These are phyloP conservation scores for Irpex sp. DNA, from an alignment of 1,284 basidiomycete genomes.

Conservation along the genomic window DNA sequence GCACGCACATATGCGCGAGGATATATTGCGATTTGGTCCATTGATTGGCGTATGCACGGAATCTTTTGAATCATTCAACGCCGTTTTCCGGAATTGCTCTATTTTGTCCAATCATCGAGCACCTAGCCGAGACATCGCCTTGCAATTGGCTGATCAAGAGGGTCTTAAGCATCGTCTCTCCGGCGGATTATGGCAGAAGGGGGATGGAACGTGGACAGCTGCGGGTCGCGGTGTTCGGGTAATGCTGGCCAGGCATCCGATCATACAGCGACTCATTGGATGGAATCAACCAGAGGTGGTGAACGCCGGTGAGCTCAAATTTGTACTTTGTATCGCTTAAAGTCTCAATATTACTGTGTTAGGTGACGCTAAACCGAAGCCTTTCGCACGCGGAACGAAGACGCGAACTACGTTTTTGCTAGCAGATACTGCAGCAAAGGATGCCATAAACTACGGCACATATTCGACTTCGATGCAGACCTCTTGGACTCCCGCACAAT, in stretches of 20 bases:
- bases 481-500: background rate
- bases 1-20: slow-evolving; percentile 15
- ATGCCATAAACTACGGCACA: background rate
- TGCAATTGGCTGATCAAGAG: slow-evolving; percentile 27
- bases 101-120: slow-evolving; percentile 39
- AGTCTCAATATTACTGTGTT: background rate
- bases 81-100: slow-evolving; percentile 34
- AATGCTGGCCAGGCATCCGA: slow-evolving; percentile 10
- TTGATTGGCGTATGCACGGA: slow-evolving; percentile 27
- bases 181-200: slow-evolving; percentile 16
- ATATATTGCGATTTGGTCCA: slow-evolving; percentile 16
- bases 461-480: background rate
- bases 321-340: background rate
- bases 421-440: too few species aligned
- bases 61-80: slow-evolving; percentile 41
- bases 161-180: slow-evolving; percentile 21
- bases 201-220: slow-evolving; percentile 3
- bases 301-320: background rate
- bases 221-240: slow-evolving; percentile 9
- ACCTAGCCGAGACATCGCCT: slow-evolving; percentile 37
- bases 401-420: too few species aligned
- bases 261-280: slow-evolving; percentile 16
- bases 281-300: slow-evolving; percentile 10
- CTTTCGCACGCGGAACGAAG: too few species aligned
- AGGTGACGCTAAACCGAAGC: too few species aligned